Evolutionary conservation across 2,329 filamentous ascomycete genomes (phyloP), one percentile per base, ranked within the genome.

Genomic region (Fusarium armeniacum): DNA sequence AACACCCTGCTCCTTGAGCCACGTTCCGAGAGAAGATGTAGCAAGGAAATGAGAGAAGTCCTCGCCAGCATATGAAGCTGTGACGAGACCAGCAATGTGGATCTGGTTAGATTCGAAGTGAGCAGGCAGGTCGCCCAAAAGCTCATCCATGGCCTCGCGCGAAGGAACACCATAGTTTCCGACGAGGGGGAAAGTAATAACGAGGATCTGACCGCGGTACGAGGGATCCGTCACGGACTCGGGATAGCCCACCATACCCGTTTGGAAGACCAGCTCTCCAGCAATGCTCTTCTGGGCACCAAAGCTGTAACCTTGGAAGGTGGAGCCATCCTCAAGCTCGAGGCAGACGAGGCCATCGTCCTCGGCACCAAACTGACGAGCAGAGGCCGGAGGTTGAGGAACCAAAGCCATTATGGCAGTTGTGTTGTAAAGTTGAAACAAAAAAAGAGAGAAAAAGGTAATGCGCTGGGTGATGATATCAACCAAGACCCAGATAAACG

Each of bases 241-340:
- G 43, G 96, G 94, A 80, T 99, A 99, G 78, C 96, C 96, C 75
- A 98, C 96, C 94, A 98, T 97, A 82, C 96, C 96, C 62, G 96
- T 99, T 87, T 98, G 95, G 85, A 99, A 99, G 83, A 99, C 96
- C 80, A 99, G 87, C 86, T 99, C 96, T 81, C 96, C 96, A 72
- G 95, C 92, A 77, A 97, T 90, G 84, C 93, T 97, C 87, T 94
- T 97, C 78, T 93, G 87, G 70, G 95, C 94, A 82, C 96, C 96
- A 80, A 99, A 99, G 87, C 94, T 97, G 85, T 93, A 94, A 75
- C 96, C 96, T 80, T 97, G 93, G 86, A 94, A 97, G 78, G 93
- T 88, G 62, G 91, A 89, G 81, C 94, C 94, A 85, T 98, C 94
- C 81, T 96, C 87, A 73, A 99, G 90, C 85, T 99, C 95, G 73